Conservation (phyloP, 192 early-diverging fungal genomes). For the Coemansia sp. region DNA sequence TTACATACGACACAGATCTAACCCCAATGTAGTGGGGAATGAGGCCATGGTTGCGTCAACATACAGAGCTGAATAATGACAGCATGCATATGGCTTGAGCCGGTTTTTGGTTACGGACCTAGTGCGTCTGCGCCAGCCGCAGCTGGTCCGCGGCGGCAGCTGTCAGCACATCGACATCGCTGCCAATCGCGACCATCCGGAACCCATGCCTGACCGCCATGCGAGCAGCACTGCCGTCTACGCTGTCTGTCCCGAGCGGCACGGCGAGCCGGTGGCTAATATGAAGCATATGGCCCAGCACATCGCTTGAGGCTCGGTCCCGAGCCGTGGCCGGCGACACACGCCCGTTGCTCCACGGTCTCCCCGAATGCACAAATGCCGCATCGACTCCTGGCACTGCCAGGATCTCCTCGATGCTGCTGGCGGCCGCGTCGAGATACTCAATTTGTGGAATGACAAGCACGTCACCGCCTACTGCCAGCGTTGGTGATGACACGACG, state of each 20-base stretch:
- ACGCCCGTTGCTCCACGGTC: slow-evolving; percentile 4
- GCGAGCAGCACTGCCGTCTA: slow-evolving; percentile 20
- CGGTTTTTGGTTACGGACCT: background rate
- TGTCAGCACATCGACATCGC: slow-evolving; percentile 27
- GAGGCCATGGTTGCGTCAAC: slow-evolving; percentile 1
- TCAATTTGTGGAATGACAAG: slow-evolving; percentile 50
- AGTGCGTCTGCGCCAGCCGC: slow-evolving; percentile 20
- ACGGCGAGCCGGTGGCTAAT: slow-evolving; percentile 13
- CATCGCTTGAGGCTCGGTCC: slow-evolving; percentile 4
- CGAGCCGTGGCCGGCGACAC: background rate
- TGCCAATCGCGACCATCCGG: slow-evolving; percentile 39
- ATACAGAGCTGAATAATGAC: background rate
- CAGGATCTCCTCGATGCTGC: slow-evolving; percentile 37
- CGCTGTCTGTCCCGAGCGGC: slow-evolving; percentile 37
- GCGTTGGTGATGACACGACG: background rate
- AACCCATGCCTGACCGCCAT: slow-evolving; percentile 30
- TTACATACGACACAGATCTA: background rate
- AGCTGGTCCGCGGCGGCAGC: slow-evolving; percentile 41
- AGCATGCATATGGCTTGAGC: background rate
- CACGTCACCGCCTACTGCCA: slow-evolving; percentile 2
- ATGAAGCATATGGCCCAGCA: slow-evolving; percentile 11
- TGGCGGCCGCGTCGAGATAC: slow-evolving; percentile 16
- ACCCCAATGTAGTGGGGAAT: background rate
- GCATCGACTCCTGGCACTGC: slow-evolving; percentile 46
- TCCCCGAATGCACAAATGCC: slow-evolving; percentile 25